Percentiles rank a stretch among this genome's conserved stretches.
phyloP scores from a whole-genome alignment of 169 alveolate genomes.

The Eimeria necatrix region DNA sequence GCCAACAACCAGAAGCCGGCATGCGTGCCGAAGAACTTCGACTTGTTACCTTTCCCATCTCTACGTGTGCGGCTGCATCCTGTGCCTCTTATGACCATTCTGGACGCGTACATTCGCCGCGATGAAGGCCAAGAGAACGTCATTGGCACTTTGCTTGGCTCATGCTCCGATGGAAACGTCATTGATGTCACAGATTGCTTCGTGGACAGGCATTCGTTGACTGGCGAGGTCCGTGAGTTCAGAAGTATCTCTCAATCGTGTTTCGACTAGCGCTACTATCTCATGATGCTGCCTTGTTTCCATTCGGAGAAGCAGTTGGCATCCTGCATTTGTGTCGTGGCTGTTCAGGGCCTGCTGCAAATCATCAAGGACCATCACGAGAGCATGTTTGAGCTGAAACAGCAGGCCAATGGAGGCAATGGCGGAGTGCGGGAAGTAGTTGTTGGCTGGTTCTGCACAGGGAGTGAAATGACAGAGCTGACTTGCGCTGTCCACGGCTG shows the following conservation, averaged over 20 bases:
- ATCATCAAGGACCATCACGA: conserved; percentile 95
- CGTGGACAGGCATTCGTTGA: conserved; percentile 94
- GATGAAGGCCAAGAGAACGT: conserved; percentile 94
- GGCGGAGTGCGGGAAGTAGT: conserved; percentile 95
- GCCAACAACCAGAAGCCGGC: conserved; percentile 41
- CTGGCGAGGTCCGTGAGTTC: conserved; percentile 89
- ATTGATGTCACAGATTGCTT: conserved; percentile 95
- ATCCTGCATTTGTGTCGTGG: no score
- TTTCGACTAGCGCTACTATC: no score
- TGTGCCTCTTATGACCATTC: conserved; percentile 92
- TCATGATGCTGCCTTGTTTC: no score
- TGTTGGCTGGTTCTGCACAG: conserved; percentile 93
- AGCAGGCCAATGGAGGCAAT: conserved; percentile 92
- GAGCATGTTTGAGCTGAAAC: conserved; percentile 93
- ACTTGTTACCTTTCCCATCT: conserved; percentile 88
- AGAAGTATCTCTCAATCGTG: no score
- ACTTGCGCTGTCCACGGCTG: conserved; percentile 96
- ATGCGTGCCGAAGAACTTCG: conserved; percentile 88
- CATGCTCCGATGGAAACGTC: conserved; percentile 91
- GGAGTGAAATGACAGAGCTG: conserved; percentile 93
- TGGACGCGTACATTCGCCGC: conserved; percentile 94
- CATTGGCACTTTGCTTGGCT: conserved; percentile 94
- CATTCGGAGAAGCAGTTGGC: no score
- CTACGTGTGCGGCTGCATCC: conserved; percentile 93
- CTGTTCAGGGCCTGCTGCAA: conserved; percentile 91